Conservation (phyloP, 1,284 basidiomycete species). For the Peniophora sp. region DNA sequence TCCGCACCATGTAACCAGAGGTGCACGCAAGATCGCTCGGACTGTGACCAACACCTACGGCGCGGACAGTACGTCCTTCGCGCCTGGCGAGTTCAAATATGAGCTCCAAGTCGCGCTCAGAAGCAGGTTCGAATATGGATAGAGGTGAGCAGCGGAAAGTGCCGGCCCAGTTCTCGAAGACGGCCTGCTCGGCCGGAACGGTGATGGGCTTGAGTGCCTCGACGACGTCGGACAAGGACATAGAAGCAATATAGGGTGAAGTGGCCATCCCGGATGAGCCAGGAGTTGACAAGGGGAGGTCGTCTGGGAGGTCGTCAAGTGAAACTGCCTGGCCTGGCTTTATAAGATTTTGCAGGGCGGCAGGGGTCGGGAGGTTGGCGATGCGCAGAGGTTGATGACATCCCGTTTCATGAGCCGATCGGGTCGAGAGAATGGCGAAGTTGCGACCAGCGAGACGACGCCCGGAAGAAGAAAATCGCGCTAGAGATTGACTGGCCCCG, state of each 20-base stretch:
- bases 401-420: neutral
- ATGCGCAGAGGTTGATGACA: neutral
- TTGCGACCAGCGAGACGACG: too few relatives aligned
- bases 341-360: neutral
- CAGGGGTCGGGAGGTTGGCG: neutral
- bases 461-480: too few relatives aligned
- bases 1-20: slow-evolving; percentile 75
- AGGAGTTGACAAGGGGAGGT: slow-evolving; percentile 5
- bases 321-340: neutral
- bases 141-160: slow-evolving; percentile 60
- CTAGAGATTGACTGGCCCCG: too few relatives aligned
- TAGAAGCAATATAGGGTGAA: slow-evolving; percentile 13
- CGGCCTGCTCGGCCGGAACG: slow-evolving; percentile 32
- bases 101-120: slow-evolving; percentile 64
- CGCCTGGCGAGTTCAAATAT: slow-evolving; percentile 82
- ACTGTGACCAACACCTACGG: slow-evolving; percentile 87
- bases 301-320: slow-evolving; percentile 1
- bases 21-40: slow-evolving; percentile 92
- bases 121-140: slow-evolving; percentile 73
- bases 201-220: slow-evolving; percentile 41
- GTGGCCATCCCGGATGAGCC: slow-evolving; percentile 6
- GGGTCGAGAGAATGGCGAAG: too few relatives aligned
- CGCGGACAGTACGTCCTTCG: slow-evolving; percentile 67
- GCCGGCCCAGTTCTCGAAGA: slow-evolving; percentile 67
- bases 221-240: slow-evolving; percentile 39